Conservation (phyloP, 306 rosid species). For the Abrus pulchellus region DNA sequence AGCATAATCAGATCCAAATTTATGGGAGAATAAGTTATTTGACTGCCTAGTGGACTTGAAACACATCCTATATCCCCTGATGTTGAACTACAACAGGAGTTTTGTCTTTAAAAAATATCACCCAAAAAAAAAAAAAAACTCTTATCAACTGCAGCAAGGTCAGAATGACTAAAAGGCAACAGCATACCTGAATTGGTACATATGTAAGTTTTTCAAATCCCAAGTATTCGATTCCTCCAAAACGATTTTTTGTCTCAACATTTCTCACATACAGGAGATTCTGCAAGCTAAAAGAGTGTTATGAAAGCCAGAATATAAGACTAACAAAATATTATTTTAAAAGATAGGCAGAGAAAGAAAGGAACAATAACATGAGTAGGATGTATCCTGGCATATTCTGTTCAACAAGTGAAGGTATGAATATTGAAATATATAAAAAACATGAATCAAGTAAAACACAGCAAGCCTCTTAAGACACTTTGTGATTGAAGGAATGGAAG, state of each 20-base stretch:
- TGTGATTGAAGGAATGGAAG: background rate
- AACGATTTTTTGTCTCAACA: constrained; percentile 76
- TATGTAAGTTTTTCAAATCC: constrained; percentile 94
- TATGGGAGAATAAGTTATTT: constrained; percentile 11
- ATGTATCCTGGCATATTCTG: constrained; percentile 23
- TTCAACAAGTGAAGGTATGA: constrained; percentile 40
- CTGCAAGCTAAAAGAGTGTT: constrained; percentile 62
- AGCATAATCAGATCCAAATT: background rate
- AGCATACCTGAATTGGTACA: constrained; percentile 88
- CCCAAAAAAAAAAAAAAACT: background rate
- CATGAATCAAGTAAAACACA: constrained; percentile 3
- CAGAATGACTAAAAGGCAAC: constrained; percentile 17
- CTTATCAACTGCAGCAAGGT: background rate
- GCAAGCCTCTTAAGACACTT: constrained; percentile 34
- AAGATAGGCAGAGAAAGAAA: background rate
- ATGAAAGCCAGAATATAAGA: constrained; percentile 27
- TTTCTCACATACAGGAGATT: constrained; percentile 81
- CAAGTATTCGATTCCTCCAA: constrained; percentile 81
- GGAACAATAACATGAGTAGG: constrained; percentile 12
- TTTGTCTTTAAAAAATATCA: background rate
- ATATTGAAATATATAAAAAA: constrained; percentile 24
- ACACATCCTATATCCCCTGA: constrained; percentile 24
- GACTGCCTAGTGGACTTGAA: constrained; percentile 34
- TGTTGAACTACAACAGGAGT: constrained; percentile 8
- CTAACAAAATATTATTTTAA: constrained; percentile 27